phyloP scores from a whole-genome alignment of 129 eudicot species.

The Artemisia argyi region DNA sequence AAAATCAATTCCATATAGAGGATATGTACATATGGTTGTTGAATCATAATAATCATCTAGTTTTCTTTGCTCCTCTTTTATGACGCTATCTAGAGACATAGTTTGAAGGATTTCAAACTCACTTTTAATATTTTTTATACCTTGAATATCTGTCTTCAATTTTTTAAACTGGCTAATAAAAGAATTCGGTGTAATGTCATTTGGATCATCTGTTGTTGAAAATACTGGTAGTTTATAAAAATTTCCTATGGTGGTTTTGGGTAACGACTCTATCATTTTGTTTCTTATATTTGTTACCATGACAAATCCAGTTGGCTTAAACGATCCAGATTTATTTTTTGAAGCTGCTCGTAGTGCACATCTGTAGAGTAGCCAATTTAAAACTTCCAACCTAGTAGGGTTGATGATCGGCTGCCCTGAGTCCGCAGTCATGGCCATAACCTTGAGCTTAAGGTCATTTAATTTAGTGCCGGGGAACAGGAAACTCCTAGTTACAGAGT shows the following conservation, averaged over 20 bases:
- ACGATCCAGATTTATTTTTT: too few species aligned
- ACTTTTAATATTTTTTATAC: neutral
- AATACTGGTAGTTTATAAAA: too few species aligned
- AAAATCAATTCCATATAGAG: slow-evolving; percentile 6
- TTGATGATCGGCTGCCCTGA: too few species aligned
- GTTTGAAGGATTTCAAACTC: neutral
- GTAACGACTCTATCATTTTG: neutral
- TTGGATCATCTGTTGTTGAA: neutral
- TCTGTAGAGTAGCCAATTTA: too few species aligned
- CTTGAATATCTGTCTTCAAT: neutral
- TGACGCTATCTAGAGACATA: neutral
- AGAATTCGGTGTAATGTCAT: neutral
- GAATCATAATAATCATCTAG: neutral
- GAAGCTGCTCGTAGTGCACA: too few species aligned
- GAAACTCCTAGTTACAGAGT: too few species aligned
- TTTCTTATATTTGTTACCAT: neutral
- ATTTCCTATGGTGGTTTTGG: neutral
- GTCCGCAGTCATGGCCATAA: too few species aligned
- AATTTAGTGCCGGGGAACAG: too few species aligned
- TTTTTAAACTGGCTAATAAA: neutral
- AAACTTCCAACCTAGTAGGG: too few species aligned
- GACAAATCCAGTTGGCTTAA: neutral
- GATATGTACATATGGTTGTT: neutral
- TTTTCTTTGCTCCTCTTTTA: neutral
- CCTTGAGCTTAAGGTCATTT: too few species aligned